phyloP scores from a whole-genome alignment of 192 early-diverging fungal species.

The Pilaira anomala region DNA sequence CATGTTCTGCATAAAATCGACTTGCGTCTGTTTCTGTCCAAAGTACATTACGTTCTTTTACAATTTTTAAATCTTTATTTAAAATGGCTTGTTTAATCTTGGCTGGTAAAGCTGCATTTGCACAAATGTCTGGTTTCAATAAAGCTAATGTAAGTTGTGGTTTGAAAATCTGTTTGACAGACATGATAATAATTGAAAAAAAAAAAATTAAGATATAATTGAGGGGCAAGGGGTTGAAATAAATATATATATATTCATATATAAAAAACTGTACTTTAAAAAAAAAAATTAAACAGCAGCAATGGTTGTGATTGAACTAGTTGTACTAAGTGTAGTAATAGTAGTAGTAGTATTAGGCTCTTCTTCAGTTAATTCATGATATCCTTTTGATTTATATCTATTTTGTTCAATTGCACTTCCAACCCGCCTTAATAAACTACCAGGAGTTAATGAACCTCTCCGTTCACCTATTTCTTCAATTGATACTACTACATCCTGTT shows the following conservation, averaged over 20 bases:
- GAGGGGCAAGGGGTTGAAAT: background rate
- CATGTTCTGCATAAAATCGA: conserved; percentile 66
- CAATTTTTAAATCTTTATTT: conserved; percentile 39
- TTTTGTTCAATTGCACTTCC: conserved; percentile 3
- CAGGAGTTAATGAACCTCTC: background rate
- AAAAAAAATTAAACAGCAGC: too few species aligned
- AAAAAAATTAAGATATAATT: conserved; percentile 37
- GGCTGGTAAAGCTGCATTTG: conserved; percentile 44
- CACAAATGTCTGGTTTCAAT: conserved; percentile 71
- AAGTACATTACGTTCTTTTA: conserved; percentile 38
- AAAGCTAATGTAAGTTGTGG: conserved; percentile 60
- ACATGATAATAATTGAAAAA: conserved; percentile 29
- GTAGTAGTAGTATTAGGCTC: too few species aligned
- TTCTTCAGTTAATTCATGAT: background rate
- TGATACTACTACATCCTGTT: background rate
- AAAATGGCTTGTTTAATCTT: conserved; percentile 47
- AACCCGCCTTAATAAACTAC: conserved; percentile 2
- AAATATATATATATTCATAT: too few species aligned
- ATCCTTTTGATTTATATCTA: conserved; percentile 8
- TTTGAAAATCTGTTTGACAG: background rate
- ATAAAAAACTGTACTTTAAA: too few species aligned
- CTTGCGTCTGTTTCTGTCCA: conserved; percentile 59
- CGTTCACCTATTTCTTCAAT: too few species aligned
- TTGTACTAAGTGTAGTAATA: too few species aligned
- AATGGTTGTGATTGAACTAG: too few species aligned